Conservation (phyloP, 495 filamentous ascomycete species). For the Eremomyces bilateralis region DNA sequence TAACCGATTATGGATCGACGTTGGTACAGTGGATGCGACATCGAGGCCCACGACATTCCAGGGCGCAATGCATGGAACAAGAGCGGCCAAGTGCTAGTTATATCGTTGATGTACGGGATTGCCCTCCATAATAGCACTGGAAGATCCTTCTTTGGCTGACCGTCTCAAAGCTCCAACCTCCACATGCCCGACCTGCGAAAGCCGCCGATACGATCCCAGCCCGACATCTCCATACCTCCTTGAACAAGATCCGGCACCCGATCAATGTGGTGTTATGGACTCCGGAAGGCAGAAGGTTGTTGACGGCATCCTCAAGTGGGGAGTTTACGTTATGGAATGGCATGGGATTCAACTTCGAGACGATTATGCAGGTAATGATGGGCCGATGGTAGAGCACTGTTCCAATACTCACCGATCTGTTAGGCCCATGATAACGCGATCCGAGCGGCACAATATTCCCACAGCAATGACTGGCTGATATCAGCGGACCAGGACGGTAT, state of each 20-base stretch:
- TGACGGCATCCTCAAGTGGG: slow-evolving; percentile 86
- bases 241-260: slow-evolving; percentile 94
- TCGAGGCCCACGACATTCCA: slow-evolving; percentile 50
- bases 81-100: slow-evolving; percentile 77
- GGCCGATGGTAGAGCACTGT: too few species aligned
- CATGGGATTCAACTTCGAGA: slow-evolving; percentile 97
- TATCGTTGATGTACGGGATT: slow-evolving; percentile 53
- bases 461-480: slow-evolving; percentile 88
- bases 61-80: slow-evolving; percentile 37
- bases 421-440: slow-evolving; percentile 85
- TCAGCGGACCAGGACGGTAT: slow-evolving; percentile 88
- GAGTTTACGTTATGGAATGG: slow-evolving; percentile 99
- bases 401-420: slow-evolving; percentile 4
- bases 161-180: slow-evolving; percentile 55
- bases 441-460: slow-evolving; percentile 68
- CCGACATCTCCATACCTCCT: slow-evolving; percentile 77
- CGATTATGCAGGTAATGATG: slow-evolving; percentile 80
- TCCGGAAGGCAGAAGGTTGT: slow-evolving; percentile 71
- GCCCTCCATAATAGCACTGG: background rate
- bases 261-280: slow-evolving; percentile 98
- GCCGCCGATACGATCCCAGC: slow-evolving; percentile 70
- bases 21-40: slow-evolving; percentile 85
- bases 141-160: slow-evolving; percentile 9
- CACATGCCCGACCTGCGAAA: slow-evolving; percentile 43
- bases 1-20: slow-evolving; percentile 89